Percentiles rank a stretch among this genome's conserved stretches.
Evolutionary conservation across 768 basidiomycete genomes (phyloP).

Genomic region (Phaeotremella fagi): DNA sequence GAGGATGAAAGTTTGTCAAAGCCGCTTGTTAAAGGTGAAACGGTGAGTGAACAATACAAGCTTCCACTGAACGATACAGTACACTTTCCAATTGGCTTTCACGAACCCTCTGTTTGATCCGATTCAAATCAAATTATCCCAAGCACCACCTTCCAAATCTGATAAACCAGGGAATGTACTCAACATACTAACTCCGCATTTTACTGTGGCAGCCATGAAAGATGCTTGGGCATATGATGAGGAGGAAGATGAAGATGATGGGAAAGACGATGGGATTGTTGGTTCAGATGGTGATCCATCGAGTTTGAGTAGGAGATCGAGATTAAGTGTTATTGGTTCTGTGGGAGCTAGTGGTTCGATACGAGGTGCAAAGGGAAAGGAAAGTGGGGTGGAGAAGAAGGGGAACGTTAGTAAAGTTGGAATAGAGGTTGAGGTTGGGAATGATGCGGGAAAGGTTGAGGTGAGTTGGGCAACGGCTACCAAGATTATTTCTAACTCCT

Average conservation of each 20-base stretch:
- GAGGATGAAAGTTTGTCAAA: conserved; percentile 31
- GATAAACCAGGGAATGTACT: conserved; percentile 43
- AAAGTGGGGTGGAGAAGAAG: conserved; percentile 79
- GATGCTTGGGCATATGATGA: conserved; percentile 99
- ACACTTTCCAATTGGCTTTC: conserved; percentile 81
- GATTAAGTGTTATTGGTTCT: conserved; percentile 17
- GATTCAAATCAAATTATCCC: conserved; percentile 81
- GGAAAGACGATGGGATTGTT: conserved; percentile 50
- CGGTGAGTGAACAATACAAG: conserved; percentile 15
- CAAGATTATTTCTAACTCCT: background rate
- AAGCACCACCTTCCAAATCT: conserved; percentile 49
- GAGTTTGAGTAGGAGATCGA: conserved; percentile 49
- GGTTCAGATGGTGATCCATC: conserved; percentile 51
- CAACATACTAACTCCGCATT: conserved; percentile 68
- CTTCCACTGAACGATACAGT: conserved; percentile 43
- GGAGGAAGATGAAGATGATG: conserved; percentile 62
- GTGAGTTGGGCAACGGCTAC: conserved; percentile 52
- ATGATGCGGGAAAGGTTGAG: conserved; percentile 70
- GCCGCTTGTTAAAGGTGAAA: conserved; percentile 21
- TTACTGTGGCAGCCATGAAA: conserved; percentile 81
- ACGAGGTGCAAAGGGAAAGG: conserved; percentile 49
- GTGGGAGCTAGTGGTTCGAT: background rate
- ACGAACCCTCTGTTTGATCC: conserved; percentile 96
- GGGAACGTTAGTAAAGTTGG: conserved; percentile 85
- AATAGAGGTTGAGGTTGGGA: conserved; percentile 79